Evolutionary conservation across 2,329 filamentous ascomycete genomes (phyloP).

Genomic region (Samsoniella hepiali): DNA sequence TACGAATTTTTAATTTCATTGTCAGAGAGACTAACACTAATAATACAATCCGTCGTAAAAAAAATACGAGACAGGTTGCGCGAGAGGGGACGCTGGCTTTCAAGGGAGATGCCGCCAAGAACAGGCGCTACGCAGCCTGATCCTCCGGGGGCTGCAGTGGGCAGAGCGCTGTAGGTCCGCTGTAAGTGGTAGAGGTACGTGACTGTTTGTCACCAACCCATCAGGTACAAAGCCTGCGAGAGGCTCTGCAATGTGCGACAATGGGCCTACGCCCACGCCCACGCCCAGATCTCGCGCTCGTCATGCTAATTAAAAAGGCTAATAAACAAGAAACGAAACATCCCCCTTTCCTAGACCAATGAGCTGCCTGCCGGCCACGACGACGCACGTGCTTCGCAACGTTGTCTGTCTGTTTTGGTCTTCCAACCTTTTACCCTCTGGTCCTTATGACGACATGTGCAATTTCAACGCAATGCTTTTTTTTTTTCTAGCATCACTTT

Average conservation of each 20-base stretch:
- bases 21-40: background rate
- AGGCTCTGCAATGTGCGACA: background rate
- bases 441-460: constrained; percentile 17
- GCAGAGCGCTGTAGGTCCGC: background rate
- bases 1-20: background rate
- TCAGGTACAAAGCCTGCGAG: background rate
- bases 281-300: background rate
- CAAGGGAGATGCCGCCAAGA: background rate
- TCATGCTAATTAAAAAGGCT: background rate
- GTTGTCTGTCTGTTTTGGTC: background rate
- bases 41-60: too few relatives aligned
- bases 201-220: too few relatives aligned
- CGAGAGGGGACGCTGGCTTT: background rate
- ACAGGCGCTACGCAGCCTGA: background rate
- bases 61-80: background rate
- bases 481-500: background rate
- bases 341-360: background rate
- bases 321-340: constrained; percentile 5
- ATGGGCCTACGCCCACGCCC: too few relatives aligned
- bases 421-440: background rate
- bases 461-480: background rate
- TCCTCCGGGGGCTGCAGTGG: too few relatives aligned
- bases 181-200: background rate
- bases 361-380: background rate
- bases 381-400: background rate